A percentile compares a stretch with the other conserved stretches of the same genome.
Conservation (phyloP, 805 yeast species). For the Hanseniaspora osmophila region DNA sequence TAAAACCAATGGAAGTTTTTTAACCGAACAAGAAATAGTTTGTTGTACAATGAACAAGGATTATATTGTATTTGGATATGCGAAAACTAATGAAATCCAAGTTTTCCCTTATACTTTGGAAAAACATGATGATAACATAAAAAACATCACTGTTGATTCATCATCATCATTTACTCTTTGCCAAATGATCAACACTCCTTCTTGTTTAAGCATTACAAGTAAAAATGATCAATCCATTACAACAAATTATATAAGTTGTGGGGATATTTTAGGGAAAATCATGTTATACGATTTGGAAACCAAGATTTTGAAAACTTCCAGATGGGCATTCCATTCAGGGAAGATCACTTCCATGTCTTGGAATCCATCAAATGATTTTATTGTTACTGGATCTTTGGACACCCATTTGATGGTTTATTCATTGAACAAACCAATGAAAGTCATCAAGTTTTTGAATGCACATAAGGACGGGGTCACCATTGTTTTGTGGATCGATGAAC, state of each 20-base stretch:
- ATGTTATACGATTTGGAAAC: conserved; percentile 47
- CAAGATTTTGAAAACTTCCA: conserved; percentile 50
- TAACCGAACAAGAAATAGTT: neutral
- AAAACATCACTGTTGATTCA: neutral
- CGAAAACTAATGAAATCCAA: conserved; percentile 25
- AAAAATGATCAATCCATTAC: conserved; percentile 27
- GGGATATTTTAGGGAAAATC: conserved; percentile 79
- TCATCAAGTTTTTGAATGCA: conserved; percentile 57
- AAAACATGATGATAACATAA: neutral
- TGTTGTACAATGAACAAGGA: conserved; percentile 16
- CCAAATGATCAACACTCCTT: conserved; percentile 31
- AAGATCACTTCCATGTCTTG: conserved; percentile 65
- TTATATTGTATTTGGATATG: conserved; percentile 37
- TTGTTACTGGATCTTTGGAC: conserved; percentile 74
- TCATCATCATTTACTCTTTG: conserved; percentile 29
- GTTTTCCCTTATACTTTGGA: conserved; percentile 19
- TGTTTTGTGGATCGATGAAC: conserved; percentile 49
- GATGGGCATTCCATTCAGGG: conserved; percentile 95
- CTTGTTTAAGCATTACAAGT: conserved; percentile 45
- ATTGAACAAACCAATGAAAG: conserved; percentile 64
- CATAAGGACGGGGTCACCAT: conserved; percentile 80
- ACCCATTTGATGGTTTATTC: conserved; percentile 70
- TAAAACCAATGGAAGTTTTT: neutral
- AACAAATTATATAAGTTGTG: conserved; percentile 59
- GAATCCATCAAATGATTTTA: conserved; percentile 47